Percentiles rank a stretch among this genome's conserved stretches.
These are phyloP conservation scores for Boletus huronensis DNA, from an alignment of 768 basidiomycete species.

Conservation along the genomic window DNA sequence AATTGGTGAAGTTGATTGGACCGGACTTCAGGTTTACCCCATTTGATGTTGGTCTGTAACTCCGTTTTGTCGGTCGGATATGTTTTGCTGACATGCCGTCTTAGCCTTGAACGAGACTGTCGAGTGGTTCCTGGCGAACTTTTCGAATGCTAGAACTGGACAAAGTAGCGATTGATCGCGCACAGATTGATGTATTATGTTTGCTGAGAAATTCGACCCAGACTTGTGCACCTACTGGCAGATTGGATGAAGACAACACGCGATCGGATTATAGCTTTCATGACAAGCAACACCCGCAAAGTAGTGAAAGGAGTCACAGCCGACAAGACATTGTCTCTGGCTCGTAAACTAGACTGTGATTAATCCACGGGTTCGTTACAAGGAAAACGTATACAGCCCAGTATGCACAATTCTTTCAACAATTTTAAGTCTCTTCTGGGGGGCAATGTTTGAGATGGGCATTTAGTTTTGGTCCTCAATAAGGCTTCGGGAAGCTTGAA, in stretches of 20 bases:
- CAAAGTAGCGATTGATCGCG: conserved; percentile 17
- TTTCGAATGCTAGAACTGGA: conserved; percentile 67
- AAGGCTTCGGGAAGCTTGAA: conserved; percentile 67
- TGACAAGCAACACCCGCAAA: not conserved
- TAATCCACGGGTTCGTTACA: conserved; percentile 3
- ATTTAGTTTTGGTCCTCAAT: conserved; percentile 79
- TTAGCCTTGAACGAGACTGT: conserved; percentile 75
- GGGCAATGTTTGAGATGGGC: not conserved
- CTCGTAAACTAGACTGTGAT: conserved; percentile 3
- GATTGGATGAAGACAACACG: not conserved
- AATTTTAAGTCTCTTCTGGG: not conserved
- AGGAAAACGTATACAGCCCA: not conserved
- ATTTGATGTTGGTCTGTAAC: conserved; percentile 67
- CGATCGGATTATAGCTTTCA: not conserved
- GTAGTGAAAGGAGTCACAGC: not conserved
- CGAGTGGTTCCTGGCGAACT: conserved; percentile 85
- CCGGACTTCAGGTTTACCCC: conserved; percentile 84
- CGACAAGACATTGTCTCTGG: not conserved
- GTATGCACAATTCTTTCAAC: not conserved
- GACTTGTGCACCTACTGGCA: not conserved
- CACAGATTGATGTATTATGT: conserved; percentile 6
- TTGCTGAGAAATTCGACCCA: not conserved
- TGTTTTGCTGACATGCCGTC: not conserved
- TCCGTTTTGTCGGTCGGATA: not conserved
- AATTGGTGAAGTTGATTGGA: conserved; percentile 71